Conservation (phyloP, 2,329 filamentous ascomycete genomes). For the Tolypocladium sp. region DNA sequence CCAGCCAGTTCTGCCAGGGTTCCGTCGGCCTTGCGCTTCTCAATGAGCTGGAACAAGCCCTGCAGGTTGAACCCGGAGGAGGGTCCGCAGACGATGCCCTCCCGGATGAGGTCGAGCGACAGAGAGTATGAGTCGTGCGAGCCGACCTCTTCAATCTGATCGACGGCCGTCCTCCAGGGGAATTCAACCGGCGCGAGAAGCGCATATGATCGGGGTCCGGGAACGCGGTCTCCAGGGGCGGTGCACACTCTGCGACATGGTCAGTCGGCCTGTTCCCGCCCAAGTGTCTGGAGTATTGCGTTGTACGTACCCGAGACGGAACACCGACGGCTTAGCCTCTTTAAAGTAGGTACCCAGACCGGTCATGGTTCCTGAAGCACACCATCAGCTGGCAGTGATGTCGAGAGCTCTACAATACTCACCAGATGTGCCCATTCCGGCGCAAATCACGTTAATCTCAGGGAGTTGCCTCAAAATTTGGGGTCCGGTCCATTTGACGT, state of each 20-base stretch:
- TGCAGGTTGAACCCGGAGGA: conserved; percentile 50
- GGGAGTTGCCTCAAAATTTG: conserved; percentile 48
- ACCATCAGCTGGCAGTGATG: not conserved
- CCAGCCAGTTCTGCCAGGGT: conserved; percentile 33
- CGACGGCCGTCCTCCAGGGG: conserved; percentile 47
- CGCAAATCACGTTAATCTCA: conserved; percentile 45
- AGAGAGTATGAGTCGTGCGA: conserved; percentile 43
- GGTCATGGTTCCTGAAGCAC: conserved; percentile 23
- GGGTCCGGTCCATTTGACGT: conserved; percentile 49
- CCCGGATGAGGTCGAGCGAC: conserved; percentile 44
- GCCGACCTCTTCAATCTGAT: conserved; percentile 46
- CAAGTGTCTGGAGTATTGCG: not conserved
- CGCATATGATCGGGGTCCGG: conserved; percentile 45
- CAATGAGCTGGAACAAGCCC: conserved; percentile 40
- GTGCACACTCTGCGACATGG: conserved; percentile 39
- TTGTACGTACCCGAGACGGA: conserved; percentile 18
- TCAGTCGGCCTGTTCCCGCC: not conserved
- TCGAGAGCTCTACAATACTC: conserved; percentile 8
- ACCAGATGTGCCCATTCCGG: conserved; percentile 48
- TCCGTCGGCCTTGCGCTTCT: conserved; percentile 35
- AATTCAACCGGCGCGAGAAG: conserved; percentile 42
- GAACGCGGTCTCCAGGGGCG: conserved; percentile 45
- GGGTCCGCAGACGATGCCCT: conserved; percentile 51
- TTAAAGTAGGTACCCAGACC: conserved; percentile 43
- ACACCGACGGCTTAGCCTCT: conserved; percentile 36